A percentile compares a stretch with the other conserved stretches of the same genome.
phyloP scores from a whole-genome alignment of 2,329 filamentous ascomycete species.

The Aspergillus luchuensis region DNA sequence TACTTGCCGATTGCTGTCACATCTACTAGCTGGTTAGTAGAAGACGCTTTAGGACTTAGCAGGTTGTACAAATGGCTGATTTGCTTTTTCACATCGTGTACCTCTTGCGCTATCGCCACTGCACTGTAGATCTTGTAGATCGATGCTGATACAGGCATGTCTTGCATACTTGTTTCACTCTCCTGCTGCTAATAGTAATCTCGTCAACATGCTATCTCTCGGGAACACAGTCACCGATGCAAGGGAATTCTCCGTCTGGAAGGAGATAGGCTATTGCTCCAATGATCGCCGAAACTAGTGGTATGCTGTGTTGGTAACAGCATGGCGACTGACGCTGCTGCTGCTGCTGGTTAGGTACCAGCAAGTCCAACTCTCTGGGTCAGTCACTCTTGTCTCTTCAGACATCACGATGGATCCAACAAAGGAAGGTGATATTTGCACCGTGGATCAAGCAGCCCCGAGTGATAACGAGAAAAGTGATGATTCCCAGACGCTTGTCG shows the following conservation, averaged over 20 bases:
- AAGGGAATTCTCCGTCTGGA: not conserved
- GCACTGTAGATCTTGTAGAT: not conserved
- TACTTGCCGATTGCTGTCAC: too few species aligned
- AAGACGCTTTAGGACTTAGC: not conserved
- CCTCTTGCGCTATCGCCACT: not conserved
- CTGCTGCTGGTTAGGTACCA: not conserved
- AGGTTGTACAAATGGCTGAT: not conserved
- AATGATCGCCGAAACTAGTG: not conserved
- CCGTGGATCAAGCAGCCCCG: not conserved
- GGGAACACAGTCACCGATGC: not conserved
- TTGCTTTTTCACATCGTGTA: not conserved
- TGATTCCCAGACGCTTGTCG: not conserved
- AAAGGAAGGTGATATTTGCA: not conserved
- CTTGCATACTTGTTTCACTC: not conserved
- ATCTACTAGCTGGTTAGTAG: too few species aligned
- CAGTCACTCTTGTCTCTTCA: not conserved
- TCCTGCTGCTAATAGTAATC: not conserved
- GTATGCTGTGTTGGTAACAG: not conserved
- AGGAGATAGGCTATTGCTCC: not conserved
- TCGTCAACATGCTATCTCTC: not conserved
- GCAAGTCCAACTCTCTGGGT: not conserved
- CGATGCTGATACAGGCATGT: not conserved
- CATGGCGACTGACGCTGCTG: not conserved
- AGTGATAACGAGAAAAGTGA: not conserved
- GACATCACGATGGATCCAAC: not conserved